Evolutionary conservation across 2,329 filamentous ascomycete genomes (phyloP), one percentile per base, ranked within the genome.

Genomic region (Scedosporium minutisporum): DNA sequence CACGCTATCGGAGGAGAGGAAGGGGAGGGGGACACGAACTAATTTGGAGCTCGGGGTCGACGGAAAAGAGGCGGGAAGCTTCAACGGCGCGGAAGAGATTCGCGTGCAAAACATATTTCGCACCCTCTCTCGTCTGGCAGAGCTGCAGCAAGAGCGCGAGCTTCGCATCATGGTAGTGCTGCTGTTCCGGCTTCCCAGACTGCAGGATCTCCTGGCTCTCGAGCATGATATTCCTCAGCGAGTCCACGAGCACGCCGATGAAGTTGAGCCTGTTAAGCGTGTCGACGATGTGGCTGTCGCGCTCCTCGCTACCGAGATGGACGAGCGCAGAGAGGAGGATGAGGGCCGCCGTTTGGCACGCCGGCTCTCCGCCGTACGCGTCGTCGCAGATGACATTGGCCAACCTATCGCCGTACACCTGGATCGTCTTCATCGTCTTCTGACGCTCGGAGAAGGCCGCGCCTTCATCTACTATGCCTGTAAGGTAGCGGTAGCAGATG

Each of bases 371-470:
- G 64, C 89, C 87, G 72, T 93, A 93, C 21, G 92, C 93, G 76
- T 99, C 95, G 70, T 99, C 95, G 71, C 93, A 97, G 53, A 97
- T 81, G 27, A 91, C 86, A 68, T 93, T 91, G 64, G 97, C 83
- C 46, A 97, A 80, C 62, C 89, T 83, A 69, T 91, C 89, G 46
- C 95, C 93, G 55, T 83, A 83, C 12, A 80, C 72, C 59, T 80
- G 78, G 48, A 91, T 87, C 4, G 88, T 85, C 72, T 90, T 91
- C 67, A 96, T 82, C 1, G 89, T 87, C 71, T 90, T 83, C 29
- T 76, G 74, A 18, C 80, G 77, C 44, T 77, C 80, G 2, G 79
- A 76, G 14, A 73, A 72, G 29, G 59, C 64, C 61, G 82, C 75
- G 46, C 81, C 77, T 59, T 81, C 75, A 64, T 84, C 80, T 6